Conservation (phyloP, 2,329 filamentous ascomycete genomes). For the Botrytis medusae region DNA sequence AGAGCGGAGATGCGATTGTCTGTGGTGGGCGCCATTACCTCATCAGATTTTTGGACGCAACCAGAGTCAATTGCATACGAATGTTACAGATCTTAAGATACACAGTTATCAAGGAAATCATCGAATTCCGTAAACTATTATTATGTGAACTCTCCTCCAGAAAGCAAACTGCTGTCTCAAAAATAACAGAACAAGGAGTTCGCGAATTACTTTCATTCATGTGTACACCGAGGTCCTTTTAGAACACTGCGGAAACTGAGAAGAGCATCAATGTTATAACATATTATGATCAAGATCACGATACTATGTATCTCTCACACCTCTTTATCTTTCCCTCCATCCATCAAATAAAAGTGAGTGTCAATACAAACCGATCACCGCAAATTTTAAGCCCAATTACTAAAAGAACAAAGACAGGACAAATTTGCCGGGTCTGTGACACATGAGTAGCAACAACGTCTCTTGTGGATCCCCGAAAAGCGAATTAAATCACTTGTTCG, state of each 20-base stretch:
- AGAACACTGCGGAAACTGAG: background rate
- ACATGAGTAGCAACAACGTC: background rate
- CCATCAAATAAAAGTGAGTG: background rate
- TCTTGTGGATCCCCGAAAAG: too few relatives aligned
- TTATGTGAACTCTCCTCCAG: background rate
- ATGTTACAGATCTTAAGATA: background rate
- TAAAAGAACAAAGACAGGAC: background rate
- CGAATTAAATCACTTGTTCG: too few relatives aligned
- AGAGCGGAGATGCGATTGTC: rapidly evolving
- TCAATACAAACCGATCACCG: background rate
- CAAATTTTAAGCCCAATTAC: background rate
- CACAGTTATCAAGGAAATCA: too few relatives aligned
- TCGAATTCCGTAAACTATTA: too few relatives aligned
- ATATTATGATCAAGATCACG: background rate
- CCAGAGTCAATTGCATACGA: background rate
- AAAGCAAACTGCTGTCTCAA: background rate
- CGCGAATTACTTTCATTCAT: background rate
- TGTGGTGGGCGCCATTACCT: too few relatives aligned
- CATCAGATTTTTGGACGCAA: background rate
- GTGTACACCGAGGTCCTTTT: background rate
- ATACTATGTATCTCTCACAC: background rate
- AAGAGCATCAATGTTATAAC: background rate
- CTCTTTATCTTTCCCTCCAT: background rate
- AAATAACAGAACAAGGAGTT: background rate
- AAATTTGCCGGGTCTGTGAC: background rate